Base-by-base conservation (phyloP, 495 filamentous ascomycete genomes). In the Amniculicola lignicola region DNA sequence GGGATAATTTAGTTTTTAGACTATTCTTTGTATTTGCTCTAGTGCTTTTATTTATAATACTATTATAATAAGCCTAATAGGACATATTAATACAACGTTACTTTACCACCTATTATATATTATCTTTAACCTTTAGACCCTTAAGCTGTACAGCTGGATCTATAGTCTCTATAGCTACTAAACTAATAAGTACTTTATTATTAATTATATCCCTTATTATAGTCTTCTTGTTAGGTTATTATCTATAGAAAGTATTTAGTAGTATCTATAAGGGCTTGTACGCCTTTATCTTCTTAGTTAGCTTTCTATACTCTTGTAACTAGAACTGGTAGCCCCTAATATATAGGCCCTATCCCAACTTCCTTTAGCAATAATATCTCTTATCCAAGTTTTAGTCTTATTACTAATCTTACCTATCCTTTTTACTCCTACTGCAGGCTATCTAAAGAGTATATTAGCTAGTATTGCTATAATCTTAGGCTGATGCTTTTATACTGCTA, bases 261-360 rank as follows among this genome's bases (percentile, higher is more conserved):
- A 14, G 10, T 4, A 15, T 36, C 33, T 22, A 16, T 16, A 51
- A 37, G 12, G 15, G 25, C 27, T 38, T 42, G 24, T 43, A 58
- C 18, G 46, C 54, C 37, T 58, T 58, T 2, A 38, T 58, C 54
- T 51, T 58, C 37, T 36, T 43, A 5, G 12, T 27, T 25, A 22
- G n/a, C 28, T 58, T 43, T 9, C 27, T 28, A 3, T 37, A 31
- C 2, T 58, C 29, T 16, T 38, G 19, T 9, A 14, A 27, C 27
- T 24, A 6, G 25, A 39, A 51, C 24, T 58, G 54, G 23, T 58
- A 58, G 0, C 54, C 54, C 27, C 54, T 37, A 1, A 58, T 47
- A 9, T 92, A 77, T 36, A 93, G 93, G 1, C 90, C 82, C 66
- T 86, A 77, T 4, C 89, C 92, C 0, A 79, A 89, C 31, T 81